These are phyloP conservation scores for Paracamarosporium sp. DNA, from an alignment of 2,329 filamentous ascomycete species.

Conservation along the genomic window DNA sequence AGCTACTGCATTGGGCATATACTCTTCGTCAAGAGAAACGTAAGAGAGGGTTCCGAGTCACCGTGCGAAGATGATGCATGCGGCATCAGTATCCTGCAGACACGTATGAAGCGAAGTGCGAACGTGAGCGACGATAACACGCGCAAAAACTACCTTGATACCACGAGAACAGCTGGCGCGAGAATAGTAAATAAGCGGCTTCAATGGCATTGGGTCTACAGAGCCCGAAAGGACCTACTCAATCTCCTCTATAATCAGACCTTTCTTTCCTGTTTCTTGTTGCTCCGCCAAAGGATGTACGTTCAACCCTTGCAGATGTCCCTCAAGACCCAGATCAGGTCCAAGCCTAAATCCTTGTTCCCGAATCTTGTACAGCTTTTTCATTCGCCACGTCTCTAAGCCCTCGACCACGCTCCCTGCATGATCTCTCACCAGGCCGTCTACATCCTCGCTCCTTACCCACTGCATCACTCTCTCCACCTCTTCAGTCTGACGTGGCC, in stretches of 20 bases:
- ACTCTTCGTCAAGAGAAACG: neutral
- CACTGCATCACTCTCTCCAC: conserved; percentile 69
- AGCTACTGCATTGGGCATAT: neutral
- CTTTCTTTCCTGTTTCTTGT: conserved; percentile 47
- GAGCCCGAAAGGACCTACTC: conserved; percentile 51
- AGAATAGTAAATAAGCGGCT: conserved; percentile 11
- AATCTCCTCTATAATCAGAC: conserved; percentile 62
- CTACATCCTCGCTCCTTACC: conserved; percentile 69
- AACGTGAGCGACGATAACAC: conserved; percentile 4
- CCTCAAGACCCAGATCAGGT: conserved; percentile 38
- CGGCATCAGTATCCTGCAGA: neutral
- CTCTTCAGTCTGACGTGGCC: conserved; percentile 64
- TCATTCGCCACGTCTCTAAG: conserved; percentile 67
- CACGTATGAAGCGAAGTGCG: neutral
- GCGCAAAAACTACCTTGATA: conserved; percentile 16
- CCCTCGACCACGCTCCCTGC: conserved; percentile 72
- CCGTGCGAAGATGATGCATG: neutral
- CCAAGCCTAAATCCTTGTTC: conserved; percentile 29
- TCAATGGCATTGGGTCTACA: conserved; percentile 1
- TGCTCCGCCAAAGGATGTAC: conserved; percentile 41
- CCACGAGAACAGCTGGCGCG: conserved; percentile 18
- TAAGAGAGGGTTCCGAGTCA: neutral
- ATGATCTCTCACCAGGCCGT: conserved; percentile 72
- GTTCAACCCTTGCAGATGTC: conserved; percentile 54
- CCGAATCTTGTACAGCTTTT: conserved; percentile 54